Evolutionary conservation across 2,329 filamentous ascomycete genomes (phyloP), one percentile per base, ranked within the genome.

Genomic region (Fusarium hainanense): DNA sequence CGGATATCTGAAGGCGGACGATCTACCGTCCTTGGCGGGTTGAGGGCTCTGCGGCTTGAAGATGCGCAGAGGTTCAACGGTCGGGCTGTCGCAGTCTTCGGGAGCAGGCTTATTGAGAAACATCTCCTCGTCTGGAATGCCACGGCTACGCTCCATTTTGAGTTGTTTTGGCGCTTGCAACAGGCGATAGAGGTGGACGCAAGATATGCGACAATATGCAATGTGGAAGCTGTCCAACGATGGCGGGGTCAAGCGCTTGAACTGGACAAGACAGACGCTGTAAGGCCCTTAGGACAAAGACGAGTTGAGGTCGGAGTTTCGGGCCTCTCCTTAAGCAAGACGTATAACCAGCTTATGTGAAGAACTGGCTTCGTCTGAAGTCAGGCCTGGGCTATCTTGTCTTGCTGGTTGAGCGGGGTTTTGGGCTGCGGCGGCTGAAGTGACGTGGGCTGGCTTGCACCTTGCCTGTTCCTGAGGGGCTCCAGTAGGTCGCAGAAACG

Each of bases 41-140:
- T 85, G 85, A 32, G 90, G 87, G 61, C 90, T 92, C 74, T 89
- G 88, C 59, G 90, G 89, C 80, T 97, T 97, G 83, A 90, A 91
- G 78, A 97, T 97, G 76, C 93, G 89, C 80, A 97, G 81, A 64
- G 94, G 94, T 75, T 92, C 92, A 73, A 97, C 88, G 20, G 92
- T 93, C 61, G 93, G 92, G 75, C 92, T 93, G 75, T 93, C 89
- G 65, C 83, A 83, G 48, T 86, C 84, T 13, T 82, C 79, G 11
- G 82, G 82, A 58, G 82, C 77, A n/a, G 85, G 86, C 52, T 84
- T 85, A 77, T 80, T 87, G 80, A 97, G 87, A 82, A 97, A 95
- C 83, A 97, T 91, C 85, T 95, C 93, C 80, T 94, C 91, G 30
- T 93, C 91, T 27, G 91, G 88, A 72, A 90, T 84, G 74, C 91